Percentiles rank a stretch among this genome's conserved stretches.
phyloP scores from a whole-genome alignment of 148 eudicot genomes.

The Persicaria maculosa region DNA sequence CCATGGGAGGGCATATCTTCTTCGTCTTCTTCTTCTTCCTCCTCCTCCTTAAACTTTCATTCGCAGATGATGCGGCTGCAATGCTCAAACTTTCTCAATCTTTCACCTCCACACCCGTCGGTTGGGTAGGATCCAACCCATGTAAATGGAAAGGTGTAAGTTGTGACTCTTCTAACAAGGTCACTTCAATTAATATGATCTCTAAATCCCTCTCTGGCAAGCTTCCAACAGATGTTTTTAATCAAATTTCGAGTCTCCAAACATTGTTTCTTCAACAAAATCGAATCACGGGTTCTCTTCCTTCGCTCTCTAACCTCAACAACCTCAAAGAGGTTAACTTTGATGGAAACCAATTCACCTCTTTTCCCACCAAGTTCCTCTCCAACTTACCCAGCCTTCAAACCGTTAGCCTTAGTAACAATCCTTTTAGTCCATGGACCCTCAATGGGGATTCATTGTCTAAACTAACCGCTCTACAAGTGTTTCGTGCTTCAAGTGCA shows the following conservation, averaged over 20 bases:
- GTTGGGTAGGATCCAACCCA: constrained; percentile 36
- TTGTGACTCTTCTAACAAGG: constrained; percentile 34
- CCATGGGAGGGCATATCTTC: constrained; percentile 3
- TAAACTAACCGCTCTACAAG: constrained; percentile 23
- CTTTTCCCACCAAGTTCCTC: constrained; percentile 26
- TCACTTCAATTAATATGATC: constrained; percentile 34
- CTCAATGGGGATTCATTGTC: constrained; percentile 29
- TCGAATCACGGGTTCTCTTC: constrained; percentile 40
- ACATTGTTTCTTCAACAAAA: constrained; percentile 46
- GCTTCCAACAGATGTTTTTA: constrained; percentile 29
- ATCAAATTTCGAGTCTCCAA: constrained; percentile 34
- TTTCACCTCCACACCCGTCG: constrained; percentile 33
- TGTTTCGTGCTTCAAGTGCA: constrained; percentile 25
- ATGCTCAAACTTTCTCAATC: constrained; percentile 34
- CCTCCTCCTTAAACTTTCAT: constrained; percentile 13
- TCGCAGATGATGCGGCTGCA: constrained; percentile 33
- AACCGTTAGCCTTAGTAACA: constrained; percentile 35
- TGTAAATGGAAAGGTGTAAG: constrained; percentile 47
- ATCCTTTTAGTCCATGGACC: constrained; percentile 37
- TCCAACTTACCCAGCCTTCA: constrained; percentile 36
- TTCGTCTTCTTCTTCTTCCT: constrained; percentile 16
- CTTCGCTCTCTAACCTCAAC: constrained; percentile 38
- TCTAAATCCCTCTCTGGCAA: constrained; percentile 35
- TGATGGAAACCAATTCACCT: constrained; percentile 35
- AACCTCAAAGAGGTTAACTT: constrained; percentile 30